A percentile compares a stretch with the other conserved stretches of the same genome.
Conservation (phyloP, 495 filamentous ascomycete genomes). For the Rusavskia elegans region DNA sequence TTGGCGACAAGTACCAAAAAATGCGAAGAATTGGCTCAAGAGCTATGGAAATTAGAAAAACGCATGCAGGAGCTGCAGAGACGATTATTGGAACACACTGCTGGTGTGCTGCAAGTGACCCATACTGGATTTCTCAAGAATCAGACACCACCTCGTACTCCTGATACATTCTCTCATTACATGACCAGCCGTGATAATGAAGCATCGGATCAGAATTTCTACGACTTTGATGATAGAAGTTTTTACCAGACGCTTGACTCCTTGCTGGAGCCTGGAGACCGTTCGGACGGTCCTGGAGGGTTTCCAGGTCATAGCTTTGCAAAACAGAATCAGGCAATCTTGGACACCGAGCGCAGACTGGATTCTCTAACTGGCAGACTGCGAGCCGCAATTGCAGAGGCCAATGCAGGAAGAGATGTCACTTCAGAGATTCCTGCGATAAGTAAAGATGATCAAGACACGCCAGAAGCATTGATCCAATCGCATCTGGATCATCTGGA, state of each 20-base stretch:
- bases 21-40: slow-evolving; percentile 69
- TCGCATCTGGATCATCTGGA: slow-evolving; percentile 38
- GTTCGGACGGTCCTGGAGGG: slow-evolving; percentile 14
- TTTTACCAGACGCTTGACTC: slow-evolving; percentile 60
- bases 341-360: slow-evolving; percentile 51
- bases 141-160: slow-evolving; percentile 40
- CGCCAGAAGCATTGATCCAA: slow-evolving; percentile 17
- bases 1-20: slow-evolving; percentile 55
- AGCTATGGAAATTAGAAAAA: slow-evolving; percentile 64
- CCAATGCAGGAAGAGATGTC: slow-evolving; percentile 30
- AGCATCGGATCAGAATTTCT: slow-evolving; percentile 25
- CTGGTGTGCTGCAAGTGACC: slow-evolving; percentile 76
- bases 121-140: slow-evolving; percentile 47
- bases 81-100: slow-evolving; percentile 73
- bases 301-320: slow-evolving; percentile 8
- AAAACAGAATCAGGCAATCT: slow-evolving; percentile 22
- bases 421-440: slow-evolving; percentile 19
- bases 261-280: slow-evolving; percentile 35
- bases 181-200: slow-evolving; percentile 33
- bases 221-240: slow-evolving; percentile 65
- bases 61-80: slow-evolving; percentile 53
- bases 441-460: slow-evolving; percentile 2
- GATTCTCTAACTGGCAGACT: slow-evolving; percentile 58
- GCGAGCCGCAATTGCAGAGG: slow-evolving; percentile 46
- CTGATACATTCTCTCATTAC: slow-evolving; percentile 50